Conservation (phyloP, 2,329 filamentous ascomycete genomes). For the Cercospora sp. region DNA sequence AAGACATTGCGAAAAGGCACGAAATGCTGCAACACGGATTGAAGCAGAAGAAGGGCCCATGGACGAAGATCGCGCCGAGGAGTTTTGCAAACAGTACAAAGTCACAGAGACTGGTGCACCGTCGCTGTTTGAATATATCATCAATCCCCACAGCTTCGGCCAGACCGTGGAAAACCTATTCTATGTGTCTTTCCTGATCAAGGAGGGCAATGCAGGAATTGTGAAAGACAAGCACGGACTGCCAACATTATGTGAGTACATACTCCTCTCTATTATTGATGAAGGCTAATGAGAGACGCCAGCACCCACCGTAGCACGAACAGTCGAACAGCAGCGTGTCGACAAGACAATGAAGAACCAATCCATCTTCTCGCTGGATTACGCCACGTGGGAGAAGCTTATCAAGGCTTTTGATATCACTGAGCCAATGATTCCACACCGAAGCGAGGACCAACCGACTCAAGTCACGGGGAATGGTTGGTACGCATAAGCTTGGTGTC, state of each 20-base stretch:
- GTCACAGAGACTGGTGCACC: slow-evolving; percentile 70
- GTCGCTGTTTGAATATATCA: slow-evolving; percentile 78
- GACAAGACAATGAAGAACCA: slow-evolving; percentile 63
- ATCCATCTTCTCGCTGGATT: slow-evolving; percentile 84
- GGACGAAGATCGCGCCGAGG: slow-evolving; percentile 37
- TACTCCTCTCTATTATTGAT: slow-evolving; percentile 21
- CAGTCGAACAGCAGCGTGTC: slow-evolving; percentile 55
- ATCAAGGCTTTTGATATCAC: slow-evolving; percentile 73
- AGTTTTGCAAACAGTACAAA: slow-evolving; percentile 64
- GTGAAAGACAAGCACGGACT: slow-evolving; percentile 69
- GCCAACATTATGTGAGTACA: slow-evolving; percentile 72
- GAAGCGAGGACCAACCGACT: slow-evolving; percentile 57
- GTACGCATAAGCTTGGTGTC: slow-evolving; percentile 55
- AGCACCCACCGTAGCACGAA: slow-evolving; percentile 51
- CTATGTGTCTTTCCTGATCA: slow-evolving; percentile 90
- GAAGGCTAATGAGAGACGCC: not conserved
- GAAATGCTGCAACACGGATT: slow-evolving; percentile 26
- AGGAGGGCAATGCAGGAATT: slow-evolving; percentile 78
- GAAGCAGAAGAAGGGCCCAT: slow-evolving; percentile 42
- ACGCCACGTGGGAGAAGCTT: slow-evolving; percentile 76
- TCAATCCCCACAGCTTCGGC: slow-evolving; percentile 87
- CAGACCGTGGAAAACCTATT: slow-evolving; percentile 97
- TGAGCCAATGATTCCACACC: slow-evolving; percentile 82
- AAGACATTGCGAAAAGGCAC: slow-evolving; percentile 40
- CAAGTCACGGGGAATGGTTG: slow-evolving; percentile 62